Base-by-base conservation (phyloP, 345 rosid genomes). In the Populus alba region DNA sequence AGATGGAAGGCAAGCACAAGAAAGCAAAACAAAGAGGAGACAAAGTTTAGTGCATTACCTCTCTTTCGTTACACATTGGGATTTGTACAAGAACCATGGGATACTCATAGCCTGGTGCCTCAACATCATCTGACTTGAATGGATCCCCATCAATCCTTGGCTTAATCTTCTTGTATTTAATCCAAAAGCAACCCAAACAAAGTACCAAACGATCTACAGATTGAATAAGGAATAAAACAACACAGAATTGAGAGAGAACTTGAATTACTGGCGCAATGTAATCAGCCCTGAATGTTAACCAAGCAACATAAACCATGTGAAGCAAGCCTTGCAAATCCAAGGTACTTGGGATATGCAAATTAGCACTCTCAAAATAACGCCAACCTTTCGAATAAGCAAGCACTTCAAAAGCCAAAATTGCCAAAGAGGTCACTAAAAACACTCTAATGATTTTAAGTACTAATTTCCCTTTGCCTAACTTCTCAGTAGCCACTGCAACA, bases 71-170 rank as follows among this genome's bases (percentile, higher is more conserved):
- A 68, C 93, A 90, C 95, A 92, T 92, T 57, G 97, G 97, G 33
- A 92, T 91, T 85, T 92, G 97, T 81, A 92, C 95, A 82, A 92
- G 97, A 86, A 90, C 94, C 95, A 85, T 90, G 41, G 97, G 97
- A 72, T 89, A 91, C 79, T 74, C 83, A 77, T 45, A 87, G 13
- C 86, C 79, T 6, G 87, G 77, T 69, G 89, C 87, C 74, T 91
- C 93, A 68, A 83, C 87, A 83, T 87, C 93, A 78, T 75, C 87
- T 22, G 87, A 80, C 79, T 83, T 81, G 79, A 89, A 91, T 8
- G 92, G 89, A 75, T 90, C 82, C 61, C 88, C 90, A 11, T 82
- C 83, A 27, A 92, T 85, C 49, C 77, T 86, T 0, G 92, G 94
- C 80, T 88, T 90, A 68, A 92, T 89, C 77, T 88, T 92, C 88